phyloP scores from a whole-genome alignment of 2,329 filamentous ascomycete species.

The Exophiala bonariae region DNA sequence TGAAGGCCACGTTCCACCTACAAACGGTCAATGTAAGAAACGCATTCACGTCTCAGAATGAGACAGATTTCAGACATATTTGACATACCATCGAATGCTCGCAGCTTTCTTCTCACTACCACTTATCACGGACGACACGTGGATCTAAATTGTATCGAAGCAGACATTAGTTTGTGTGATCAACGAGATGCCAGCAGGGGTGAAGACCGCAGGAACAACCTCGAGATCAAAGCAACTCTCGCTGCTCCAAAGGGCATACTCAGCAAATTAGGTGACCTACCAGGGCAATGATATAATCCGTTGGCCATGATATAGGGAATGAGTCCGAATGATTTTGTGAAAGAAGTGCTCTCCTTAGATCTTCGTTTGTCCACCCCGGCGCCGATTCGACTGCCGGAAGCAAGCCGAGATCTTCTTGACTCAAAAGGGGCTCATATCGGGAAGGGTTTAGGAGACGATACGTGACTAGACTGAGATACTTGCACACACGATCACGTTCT shows the following conservation, averaged over 20 bases:
- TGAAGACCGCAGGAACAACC: no score
- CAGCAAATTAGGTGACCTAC: no score
- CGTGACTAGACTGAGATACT: conserved; percentile 34
- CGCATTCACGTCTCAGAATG: neutral
- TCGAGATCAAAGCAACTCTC: no score
- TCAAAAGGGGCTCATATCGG: conserved; percentile 25
- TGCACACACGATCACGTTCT: conserved; percentile 35
- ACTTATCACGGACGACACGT: conserved; percentile 23
- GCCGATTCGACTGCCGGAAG: conserved; percentile 18
- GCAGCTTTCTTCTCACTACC: conserved; percentile 26
- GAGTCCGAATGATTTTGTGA: conserved; percentile 10
- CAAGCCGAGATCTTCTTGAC: conserved; percentile 28
- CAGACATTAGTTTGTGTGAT: no score
- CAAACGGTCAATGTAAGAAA: conserved; percentile 5
- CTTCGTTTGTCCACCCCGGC: conserved; percentile 20
- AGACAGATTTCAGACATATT: no score
- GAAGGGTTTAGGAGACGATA: conserved; percentile 32
- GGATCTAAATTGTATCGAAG: conserved; percentile 8
- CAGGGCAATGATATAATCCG: conserved; percentile 24
- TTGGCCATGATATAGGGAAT: conserved; percentile 22
- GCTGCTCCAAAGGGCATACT: no score
- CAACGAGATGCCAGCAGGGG: no score
- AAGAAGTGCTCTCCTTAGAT: conserved; percentile 17
- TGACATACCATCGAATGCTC: conserved; percentile 23
- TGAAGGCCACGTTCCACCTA: conserved; percentile 24